phyloP scores from a whole-genome alignment of 352 stramenopile species.

The Pythium apleroticum region DNA sequence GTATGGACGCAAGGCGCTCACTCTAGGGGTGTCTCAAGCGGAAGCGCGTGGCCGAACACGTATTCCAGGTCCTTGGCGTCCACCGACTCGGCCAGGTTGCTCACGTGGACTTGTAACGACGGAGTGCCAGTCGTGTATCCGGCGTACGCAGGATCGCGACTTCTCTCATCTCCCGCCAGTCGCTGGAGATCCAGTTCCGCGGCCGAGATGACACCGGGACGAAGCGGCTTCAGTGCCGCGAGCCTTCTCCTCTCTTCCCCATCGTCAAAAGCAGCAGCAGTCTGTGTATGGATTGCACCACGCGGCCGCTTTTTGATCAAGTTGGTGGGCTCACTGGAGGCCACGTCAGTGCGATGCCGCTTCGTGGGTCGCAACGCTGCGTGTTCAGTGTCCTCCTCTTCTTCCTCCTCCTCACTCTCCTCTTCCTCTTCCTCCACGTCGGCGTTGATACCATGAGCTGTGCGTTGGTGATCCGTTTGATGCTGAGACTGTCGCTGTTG shows the following conservation, averaged over 20 bases:
- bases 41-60: conserved; percentile 59
- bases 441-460: background rate
- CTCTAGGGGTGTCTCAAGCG: conserved; percentile 34
- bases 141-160: conserved; percentile 35
- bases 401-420: background rate
- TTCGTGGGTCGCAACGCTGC: background rate
- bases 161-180: conserved; percentile 32
- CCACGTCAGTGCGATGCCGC: background rate
- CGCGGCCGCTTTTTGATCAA: background rate
- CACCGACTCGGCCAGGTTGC: conserved; percentile 42
- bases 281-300: background rate
- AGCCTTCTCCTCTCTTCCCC: background rate
- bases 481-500: background rate
- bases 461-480: background rate
- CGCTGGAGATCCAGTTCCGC: conserved; percentile 51
- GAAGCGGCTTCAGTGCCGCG: conserved; percentile 4
- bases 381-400: background rate
- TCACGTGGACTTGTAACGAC: conserved; percentile 34
- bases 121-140: conserved; percentile 36
- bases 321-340: background rate
- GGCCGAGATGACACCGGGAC: conserved; percentile 60
- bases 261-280: conserved; percentile 1
- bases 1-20: conserved; percentile 20
- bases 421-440: conserved; percentile 20
- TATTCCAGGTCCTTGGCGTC: conserved; percentile 58